Conservation (phyloP, 2,329 filamentous ascomycete species). For the Pseudocercospora macadamiae region DNA sequence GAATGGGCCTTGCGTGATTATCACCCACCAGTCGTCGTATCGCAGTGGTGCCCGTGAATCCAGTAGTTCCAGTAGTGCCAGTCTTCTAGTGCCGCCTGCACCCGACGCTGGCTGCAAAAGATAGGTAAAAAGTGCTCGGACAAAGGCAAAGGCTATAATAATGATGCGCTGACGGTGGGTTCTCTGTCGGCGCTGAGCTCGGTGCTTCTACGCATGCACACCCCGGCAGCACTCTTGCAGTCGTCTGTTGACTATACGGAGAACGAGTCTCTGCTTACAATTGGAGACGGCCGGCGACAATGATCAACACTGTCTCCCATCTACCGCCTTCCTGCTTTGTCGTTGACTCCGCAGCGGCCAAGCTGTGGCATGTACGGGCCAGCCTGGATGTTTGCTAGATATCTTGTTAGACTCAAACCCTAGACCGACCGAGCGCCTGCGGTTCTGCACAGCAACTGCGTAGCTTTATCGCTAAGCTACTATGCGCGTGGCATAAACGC, state of each 20-base stretch:
- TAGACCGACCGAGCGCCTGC: not conserved
- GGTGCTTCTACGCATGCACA: constrained; percentile 5
- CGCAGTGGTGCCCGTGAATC: too few relatives aligned
- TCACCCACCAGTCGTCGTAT: not conserved
- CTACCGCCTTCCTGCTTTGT: too few relatives aligned
- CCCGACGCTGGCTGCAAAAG: too few relatives aligned
- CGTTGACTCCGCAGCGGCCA: not conserved
- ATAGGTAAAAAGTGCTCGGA: too few relatives aligned
- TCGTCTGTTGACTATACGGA: too few relatives aligned
- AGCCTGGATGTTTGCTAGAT: not conserved
- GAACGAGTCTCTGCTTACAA: constrained; percentile 1
- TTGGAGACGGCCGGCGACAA: constrained; percentile 1
- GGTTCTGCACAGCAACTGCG: not conserved
- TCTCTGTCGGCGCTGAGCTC: constrained; percentile 5
- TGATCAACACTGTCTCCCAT: not conserved
- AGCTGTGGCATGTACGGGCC: not conserved
- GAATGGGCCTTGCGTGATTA: not conserved
- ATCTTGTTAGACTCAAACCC: not conserved
- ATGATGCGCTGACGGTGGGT: not conserved
- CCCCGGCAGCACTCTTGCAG: too few relatives aligned
- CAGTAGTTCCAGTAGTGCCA: not conserved
- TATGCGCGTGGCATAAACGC: not conserved
- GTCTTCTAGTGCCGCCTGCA: not conserved
- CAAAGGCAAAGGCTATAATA: not conserved
- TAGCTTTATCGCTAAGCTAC: constrained; percentile 2